phyloP scores from a whole-genome alignment of 495 filamentous ascomycete species.

The Aspergillus leporis region DNA sequence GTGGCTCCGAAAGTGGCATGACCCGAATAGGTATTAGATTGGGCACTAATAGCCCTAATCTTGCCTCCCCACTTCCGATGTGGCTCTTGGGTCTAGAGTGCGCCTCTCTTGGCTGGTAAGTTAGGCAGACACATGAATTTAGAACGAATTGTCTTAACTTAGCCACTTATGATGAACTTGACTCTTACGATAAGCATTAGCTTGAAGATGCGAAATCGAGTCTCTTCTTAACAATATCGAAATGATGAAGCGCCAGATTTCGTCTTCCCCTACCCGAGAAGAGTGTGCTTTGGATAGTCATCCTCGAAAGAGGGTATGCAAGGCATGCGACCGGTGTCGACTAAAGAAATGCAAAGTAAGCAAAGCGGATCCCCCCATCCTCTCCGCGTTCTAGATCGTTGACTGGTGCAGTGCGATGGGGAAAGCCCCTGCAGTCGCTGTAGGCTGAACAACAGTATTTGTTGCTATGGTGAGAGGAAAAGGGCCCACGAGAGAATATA shows the following conservation, averaged over 20 bases:
- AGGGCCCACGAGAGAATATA: conserved; percentile 64
- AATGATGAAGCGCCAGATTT: background rate
- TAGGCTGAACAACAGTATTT: conserved; percentile 59
- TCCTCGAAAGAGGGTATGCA: conserved; percentile 32
- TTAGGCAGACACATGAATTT: background rate
- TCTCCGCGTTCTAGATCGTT: conserved; percentile 20
- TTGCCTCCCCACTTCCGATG: background rate
- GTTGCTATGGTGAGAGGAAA: conserved; percentile 63
- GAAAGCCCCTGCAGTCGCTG: conserved; percentile 60
- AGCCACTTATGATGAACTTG: background rate
- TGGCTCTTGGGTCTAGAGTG: background rate
- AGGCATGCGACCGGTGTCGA: conserved; percentile 64
- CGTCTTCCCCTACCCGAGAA: background rate
- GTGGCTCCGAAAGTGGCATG: background rate
- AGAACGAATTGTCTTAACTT: background rate
- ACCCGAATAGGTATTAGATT: background rate
- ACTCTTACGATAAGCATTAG: too few species aligned
- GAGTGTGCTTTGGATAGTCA: background rate
- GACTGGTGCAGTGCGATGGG: conserved; percentile 57
- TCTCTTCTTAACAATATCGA: too few species aligned
- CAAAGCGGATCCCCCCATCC: conserved; percentile 14
- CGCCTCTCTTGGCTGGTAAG: background rate
- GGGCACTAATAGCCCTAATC: background rate
- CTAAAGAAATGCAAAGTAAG: conserved; percentile 66
- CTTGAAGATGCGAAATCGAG: too few species aligned